These are phyloP conservation scores for Penicillium sp. DNA, from an alignment of 2,329 filamentous ascomycete species.

Conservation along the genomic window DNA sequence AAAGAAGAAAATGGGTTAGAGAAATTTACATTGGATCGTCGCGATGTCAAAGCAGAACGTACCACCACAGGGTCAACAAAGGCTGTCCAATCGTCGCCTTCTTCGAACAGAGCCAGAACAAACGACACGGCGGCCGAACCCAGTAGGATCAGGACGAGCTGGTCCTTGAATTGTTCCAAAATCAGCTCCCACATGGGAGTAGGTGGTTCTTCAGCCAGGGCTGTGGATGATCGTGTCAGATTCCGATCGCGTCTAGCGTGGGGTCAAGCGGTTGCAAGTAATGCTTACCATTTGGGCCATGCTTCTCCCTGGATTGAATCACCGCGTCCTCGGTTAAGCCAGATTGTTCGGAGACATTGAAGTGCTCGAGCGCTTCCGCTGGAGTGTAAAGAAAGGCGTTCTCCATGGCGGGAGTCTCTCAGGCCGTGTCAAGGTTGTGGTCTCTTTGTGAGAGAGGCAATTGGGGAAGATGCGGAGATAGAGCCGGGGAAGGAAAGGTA, in stretches of 20 bases:
- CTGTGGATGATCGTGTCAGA: slow-evolving; percentile 44
- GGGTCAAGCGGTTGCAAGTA: not conserved
- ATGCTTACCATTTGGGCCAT: slow-evolving; percentile 58
- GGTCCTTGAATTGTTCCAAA: slow-evolving; percentile 98
- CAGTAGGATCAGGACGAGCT: slow-evolving; percentile 92
- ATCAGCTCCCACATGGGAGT: slow-evolving; percentile 96
- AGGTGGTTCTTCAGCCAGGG: slow-evolving; percentile 83
- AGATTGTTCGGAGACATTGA: slow-evolving; percentile 53
- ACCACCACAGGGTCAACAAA: slow-evolving; percentile 96
- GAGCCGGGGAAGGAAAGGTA: slow-evolving; percentile 19
- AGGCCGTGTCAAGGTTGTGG: not conserved
- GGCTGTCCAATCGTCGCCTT: slow-evolving; percentile 90
- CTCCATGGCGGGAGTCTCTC: slow-evolving; percentile 48
- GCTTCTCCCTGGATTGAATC: slow-evolving; percentile 46
- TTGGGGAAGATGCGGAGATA: slow-evolving; percentile 13
- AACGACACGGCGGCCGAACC: slow-evolving; percentile 93
- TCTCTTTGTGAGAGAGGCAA: not conserved
- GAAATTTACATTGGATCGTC: not conserved
- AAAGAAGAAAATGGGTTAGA: slow-evolving; percentile 18
- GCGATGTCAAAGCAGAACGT: slow-evolving; percentile 47
- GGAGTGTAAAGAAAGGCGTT: slow-evolving; percentile 54
- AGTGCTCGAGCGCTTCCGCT: slow-evolving; percentile 54
- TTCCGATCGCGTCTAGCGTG: slow-evolving; percentile 4
- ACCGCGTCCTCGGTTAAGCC: slow-evolving; percentile 56
- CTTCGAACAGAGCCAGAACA: slow-evolving; percentile 87